phyloP scores from a whole-genome alignment of 768 basidiomycete species.

The Leucosporidium scottii region DNA sequence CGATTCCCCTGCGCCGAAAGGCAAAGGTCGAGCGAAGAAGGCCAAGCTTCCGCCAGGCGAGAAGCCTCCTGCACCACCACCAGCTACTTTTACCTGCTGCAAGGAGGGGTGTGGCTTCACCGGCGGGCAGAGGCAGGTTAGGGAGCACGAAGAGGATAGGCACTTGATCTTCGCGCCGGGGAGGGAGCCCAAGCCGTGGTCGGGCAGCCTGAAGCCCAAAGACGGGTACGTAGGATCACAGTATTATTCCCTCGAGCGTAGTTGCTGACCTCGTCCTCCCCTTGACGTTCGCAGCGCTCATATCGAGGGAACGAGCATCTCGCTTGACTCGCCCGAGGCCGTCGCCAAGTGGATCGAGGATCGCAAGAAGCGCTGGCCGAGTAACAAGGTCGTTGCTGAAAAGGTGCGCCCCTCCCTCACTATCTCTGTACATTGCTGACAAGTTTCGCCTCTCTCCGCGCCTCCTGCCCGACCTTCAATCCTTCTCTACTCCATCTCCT shows the following conservation, averaged over 20 bases:
- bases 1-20: too few species aligned
- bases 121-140: slow-evolving; percentile 39
- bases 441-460: not conserved
- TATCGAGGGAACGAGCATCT: slow-evolving; percentile 59
- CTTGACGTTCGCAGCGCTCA: slow-evolving; percentile 22
- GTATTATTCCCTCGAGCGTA: not conserved
- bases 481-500: too few species aligned
- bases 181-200: slow-evolving; percentile 36
- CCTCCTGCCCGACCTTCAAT: not conserved
- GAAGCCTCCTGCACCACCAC: too few species aligned
- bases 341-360: slow-evolving; percentile 81
- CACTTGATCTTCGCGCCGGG: slow-evolving; percentile 42
- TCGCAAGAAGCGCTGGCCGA: slow-evolving; percentile 79
- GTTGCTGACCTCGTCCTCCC: slow-evolving; percentile 22
- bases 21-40: too few species aligned
- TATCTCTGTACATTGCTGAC: too few species aligned
- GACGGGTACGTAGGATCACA: slow-evolving; percentile 37
- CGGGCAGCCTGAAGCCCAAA: slow-evolving; percentile 27
- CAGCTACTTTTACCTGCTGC: slow-evolving; percentile 34
- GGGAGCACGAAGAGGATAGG: slow-evolving; percentile 43
- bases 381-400: slow-evolving; percentile 59
- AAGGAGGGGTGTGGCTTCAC: slow-evolving; percentile 40
- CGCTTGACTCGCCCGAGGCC: slow-evolving; percentile 72
- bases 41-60: too few species aligned
- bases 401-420: slow-evolving; percentile 46